phyloP scores from a whole-genome alignment of 768 basidiomycete species.

The Boletus fagicola region DNA sequence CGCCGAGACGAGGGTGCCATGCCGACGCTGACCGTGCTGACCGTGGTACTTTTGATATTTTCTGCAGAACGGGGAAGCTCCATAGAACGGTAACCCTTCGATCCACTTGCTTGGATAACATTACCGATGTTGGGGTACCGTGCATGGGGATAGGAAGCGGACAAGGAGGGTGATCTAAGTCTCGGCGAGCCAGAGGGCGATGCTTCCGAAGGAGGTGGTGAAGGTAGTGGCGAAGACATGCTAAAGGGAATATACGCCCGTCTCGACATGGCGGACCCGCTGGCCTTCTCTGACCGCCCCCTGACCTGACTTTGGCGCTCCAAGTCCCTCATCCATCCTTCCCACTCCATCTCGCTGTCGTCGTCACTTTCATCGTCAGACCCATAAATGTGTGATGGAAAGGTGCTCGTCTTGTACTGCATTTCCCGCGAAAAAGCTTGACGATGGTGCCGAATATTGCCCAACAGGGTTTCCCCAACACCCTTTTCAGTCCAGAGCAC shows the following conservation, averaged over 20 bases:
- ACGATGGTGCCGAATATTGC: conserved; percentile 25
- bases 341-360: conserved; percentile 63
- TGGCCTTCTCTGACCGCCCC: conserved; percentile 6
- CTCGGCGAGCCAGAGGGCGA: conserved; percentile 27
- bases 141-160: background rate
- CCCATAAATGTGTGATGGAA: conserved; percentile 11
- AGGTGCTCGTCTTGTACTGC: conserved; percentile 15
- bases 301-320: conserved; percentile 35
- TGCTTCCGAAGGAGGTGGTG: conserved; percentile 29
- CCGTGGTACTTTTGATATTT: conserved; percentile 9
- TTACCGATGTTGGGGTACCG: conserved; percentile 26
- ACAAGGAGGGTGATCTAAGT: conserved; percentile 13
- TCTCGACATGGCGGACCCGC: background rate
- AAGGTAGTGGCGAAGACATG: conserved; percentile 19
- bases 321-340: conserved; percentile 62
- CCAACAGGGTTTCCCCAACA: conserved; percentile 16
- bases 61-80: conserved; percentile 9
- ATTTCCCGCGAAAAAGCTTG: conserved; percentile 25
- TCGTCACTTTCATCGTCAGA: conserved; percentile 40
- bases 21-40: conserved; percentile 30
- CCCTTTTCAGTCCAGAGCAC: conserved; percentile 36
- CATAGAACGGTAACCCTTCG: background rate
- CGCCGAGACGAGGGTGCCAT: conserved; percentile 6
- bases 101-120: conserved; percentile 12
- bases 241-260: background rate